Percentiles rank a stretch among this genome's conserved stretches.
phyloP scores from a whole-genome alignment of 352 stramenopile genomes.

The Phytopythium aichiense region DNA sequence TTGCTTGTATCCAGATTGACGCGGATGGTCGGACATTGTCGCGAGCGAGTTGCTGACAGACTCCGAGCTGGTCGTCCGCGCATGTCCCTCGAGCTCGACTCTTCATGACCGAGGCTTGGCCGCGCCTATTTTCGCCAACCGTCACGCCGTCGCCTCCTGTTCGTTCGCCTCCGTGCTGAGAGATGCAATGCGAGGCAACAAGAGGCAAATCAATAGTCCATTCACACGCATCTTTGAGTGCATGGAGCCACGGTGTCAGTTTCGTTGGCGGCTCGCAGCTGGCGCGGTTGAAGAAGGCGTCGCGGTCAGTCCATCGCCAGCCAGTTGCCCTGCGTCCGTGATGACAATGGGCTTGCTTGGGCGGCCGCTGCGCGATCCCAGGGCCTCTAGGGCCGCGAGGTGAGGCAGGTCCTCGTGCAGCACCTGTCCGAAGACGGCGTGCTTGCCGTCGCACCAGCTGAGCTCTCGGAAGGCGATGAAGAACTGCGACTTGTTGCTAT shows the following conservation, averaged over 20 bases:
- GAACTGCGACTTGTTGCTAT: slow-evolving; percentile 98
- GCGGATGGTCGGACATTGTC: background rate
- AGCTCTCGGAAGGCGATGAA: slow-evolving; percentile 94
- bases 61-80: background rate
- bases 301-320: slow-evolving; percentile 12
- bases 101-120: background rate
- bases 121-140: slow-evolving; percentile 2
- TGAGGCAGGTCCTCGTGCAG: slow-evolving; percentile 59
- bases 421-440: slow-evolving; percentile 99
- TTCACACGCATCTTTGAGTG: background rate
- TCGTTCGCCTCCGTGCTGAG: background rate
- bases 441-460: slow-evolving; percentile 95
- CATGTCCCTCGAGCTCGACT: background rate
- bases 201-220: background rate
- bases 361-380: slow-evolving; percentile 45
- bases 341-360: slow-evolving; percentile 48
- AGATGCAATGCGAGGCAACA: background rate
- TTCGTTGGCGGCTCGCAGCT: background rate
- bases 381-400: slow-evolving; percentile 35
- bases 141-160: background rate
- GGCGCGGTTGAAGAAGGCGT: background rate
- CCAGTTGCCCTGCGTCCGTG: slow-evolving; percentile 52
- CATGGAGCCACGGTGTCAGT: background rate
- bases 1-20: background rate
- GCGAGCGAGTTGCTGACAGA: background rate